Evolutionary conservation across 345 rosid species (phyloP).

Genomic region (Lenwebbia sp.): DNA sequence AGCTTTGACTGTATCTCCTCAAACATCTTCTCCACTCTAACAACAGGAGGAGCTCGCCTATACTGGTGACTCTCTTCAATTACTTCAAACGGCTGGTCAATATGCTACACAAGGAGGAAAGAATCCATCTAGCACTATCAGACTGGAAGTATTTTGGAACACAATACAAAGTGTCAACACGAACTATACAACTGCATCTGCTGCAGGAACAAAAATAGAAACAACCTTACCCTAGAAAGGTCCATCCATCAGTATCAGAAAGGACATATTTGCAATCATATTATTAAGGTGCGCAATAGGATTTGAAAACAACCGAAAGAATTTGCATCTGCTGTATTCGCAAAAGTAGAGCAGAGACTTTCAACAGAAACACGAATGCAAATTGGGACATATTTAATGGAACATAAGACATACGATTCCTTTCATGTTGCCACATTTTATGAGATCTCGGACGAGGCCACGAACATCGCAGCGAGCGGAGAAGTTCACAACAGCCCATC

Average conservation of each 20-base stretch:
- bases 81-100: constrained; percentile 21
- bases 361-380: not conserved
- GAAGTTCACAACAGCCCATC: constrained; percentile 88
- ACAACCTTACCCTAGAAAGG: not conserved
- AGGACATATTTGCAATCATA: not conserved
- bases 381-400: not conserved
- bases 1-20: constrained; percentile 22
- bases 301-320: not conserved
- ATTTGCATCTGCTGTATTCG: not conserved
- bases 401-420: constrained; percentile 62
- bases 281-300: not conserved
- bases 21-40: constrained; percentile 44
- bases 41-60: constrained; percentile 24
- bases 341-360: not conserved
- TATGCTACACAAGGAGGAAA: constrained; percentile 2
- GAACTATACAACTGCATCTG: not conserved
- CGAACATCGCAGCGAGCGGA: constrained; percentile 72
- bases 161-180: not conserved
- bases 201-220: not conserved
- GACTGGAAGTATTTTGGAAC: not conserved
- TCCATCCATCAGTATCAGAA: not conserved
- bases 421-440: constrained; percentile 60
- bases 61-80: constrained; percentile 31
- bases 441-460: constrained; percentile 39
- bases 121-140: not conserved